phyloP scores from a whole-genome alignment of 495 filamentous ascomycete species.

The Aspergillus olivimuriae region DNA sequence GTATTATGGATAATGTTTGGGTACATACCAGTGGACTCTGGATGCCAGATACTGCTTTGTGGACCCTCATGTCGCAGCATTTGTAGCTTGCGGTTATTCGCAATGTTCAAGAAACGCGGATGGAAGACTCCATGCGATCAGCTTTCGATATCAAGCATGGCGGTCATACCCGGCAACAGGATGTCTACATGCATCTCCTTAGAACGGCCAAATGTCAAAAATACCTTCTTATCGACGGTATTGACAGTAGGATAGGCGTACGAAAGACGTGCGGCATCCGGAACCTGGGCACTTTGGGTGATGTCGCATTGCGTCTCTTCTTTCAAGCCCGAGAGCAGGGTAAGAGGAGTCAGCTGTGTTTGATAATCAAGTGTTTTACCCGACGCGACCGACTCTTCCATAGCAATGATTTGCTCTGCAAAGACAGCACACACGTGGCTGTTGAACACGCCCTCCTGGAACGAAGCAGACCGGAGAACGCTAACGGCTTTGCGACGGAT shows the following conservation, averaged over 20 bases:
- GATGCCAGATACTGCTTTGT: too few relatives aligned
- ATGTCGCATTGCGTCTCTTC: not conserved
- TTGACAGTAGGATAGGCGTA: slow-evolving; percentile 12
- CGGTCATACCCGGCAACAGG: slow-evolving; percentile 8
- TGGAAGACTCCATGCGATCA: too few relatives aligned
- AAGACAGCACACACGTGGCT: slow-evolving; percentile 49
- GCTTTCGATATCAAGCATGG: slow-evolving; percentile 6
- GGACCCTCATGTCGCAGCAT: too few relatives aligned
- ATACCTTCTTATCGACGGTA: slow-evolving; percentile 3
- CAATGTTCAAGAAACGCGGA: too few relatives aligned
- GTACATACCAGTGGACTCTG: too few relatives aligned
- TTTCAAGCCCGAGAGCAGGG: not conserved
- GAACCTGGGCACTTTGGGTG: slow-evolving; percentile 4
- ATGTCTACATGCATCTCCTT: slow-evolving; percentile 6
- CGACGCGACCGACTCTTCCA: slow-evolving; percentile 40
- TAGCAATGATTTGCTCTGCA: slow-evolving; percentile 46
- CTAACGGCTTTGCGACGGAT: slow-evolving; percentile 51
- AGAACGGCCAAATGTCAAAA: slow-evolving; percentile 8
- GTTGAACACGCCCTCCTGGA: slow-evolving; percentile 61
- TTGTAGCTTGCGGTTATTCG: too few relatives aligned
- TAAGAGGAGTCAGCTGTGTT: not conserved
- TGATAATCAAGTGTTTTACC: slow-evolving; percentile 10
- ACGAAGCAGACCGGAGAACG: slow-evolving; percentile 43
- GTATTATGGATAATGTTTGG: too few relatives aligned
- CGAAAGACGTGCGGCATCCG: slow-evolving; percentile 8